phyloP scores from a whole-genome alignment of 441 rosid genomes.

The Syzygium malaccense region DNA sequence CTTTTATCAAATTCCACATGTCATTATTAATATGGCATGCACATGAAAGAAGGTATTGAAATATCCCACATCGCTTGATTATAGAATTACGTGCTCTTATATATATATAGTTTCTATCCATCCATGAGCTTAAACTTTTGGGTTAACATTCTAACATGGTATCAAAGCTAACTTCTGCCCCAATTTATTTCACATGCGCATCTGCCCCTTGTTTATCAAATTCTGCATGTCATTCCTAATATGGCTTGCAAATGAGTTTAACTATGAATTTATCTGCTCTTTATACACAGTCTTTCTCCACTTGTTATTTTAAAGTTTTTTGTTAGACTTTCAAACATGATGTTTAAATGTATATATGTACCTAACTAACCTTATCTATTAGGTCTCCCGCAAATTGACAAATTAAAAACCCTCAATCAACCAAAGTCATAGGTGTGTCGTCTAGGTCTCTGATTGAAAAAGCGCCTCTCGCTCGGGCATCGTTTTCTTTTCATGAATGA shows the following conservation, averaged over 20 bases:
- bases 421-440: not conserved
- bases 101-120: not conserved
- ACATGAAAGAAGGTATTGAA: not conserved
- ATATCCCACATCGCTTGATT: not conserved
- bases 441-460: not conserved
- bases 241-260: not conserved
- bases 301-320: not conserved
- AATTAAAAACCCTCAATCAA: not conserved
- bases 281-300: not conserved
- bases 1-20: too few relatives aligned
- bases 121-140: not conserved
- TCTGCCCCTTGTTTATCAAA: not conserved
- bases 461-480: too few relatives aligned
- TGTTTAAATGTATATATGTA: not conserved
- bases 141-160: not conserved
- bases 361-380: not conserved
- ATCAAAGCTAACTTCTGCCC: not conserved
- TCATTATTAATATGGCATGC: not conserved
- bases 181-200: not conserved
- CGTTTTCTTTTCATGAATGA: too few relatives aligned
- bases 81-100: not conserved
- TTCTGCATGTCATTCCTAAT: not conserved
- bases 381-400: not conserved
- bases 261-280: not conserved
- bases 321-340: not conserved